Percentiles rank a stretch among this genome's conserved stretches.
Evolutionary conservation across 2,329 filamentous ascomycete genomes (phyloP).

Genomic region (Stromatinia cepivora): DNA sequence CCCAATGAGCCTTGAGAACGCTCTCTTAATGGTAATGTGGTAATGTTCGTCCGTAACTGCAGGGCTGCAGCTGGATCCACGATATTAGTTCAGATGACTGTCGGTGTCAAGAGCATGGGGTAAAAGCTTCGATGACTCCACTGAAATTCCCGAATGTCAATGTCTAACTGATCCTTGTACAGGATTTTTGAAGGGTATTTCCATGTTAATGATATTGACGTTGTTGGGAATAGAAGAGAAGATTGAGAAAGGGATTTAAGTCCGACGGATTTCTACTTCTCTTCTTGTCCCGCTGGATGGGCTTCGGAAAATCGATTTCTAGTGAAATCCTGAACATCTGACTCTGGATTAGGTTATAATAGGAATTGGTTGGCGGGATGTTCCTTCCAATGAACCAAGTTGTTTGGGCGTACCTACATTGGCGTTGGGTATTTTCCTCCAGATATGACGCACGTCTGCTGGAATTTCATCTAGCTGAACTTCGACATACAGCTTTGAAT

Average conservation of each 20-base stretch:
- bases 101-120: neutral
- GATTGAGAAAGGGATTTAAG: neutral
- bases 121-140: conserved; percentile 9
- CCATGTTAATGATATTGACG: neutral
- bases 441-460: neutral
- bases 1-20: neutral
- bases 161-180: neutral
- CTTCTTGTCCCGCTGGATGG: neutral
- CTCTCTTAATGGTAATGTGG: neutral
- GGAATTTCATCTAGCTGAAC: neutral
- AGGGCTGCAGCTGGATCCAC: conserved; percentile 21
- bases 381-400: neutral
- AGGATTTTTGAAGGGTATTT: neutral
- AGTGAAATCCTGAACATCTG: neutral
- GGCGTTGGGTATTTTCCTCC: conserved; percentile 4
- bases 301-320: neutral
- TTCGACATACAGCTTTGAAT: neutral
- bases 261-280: neutral
- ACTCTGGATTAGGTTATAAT: neutral
- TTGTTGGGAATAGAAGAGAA: neutral
- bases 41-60: neutral
- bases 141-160: neutral
- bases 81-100: neutral
- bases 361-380: neutral
- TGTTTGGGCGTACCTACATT: conserved; percentile 1